Percentiles rank a stretch among this genome's conserved stretches.
phyloP scores from a whole-genome alignment of 129 eudicot genomes.

The Pittosporum tobira region DNA sequence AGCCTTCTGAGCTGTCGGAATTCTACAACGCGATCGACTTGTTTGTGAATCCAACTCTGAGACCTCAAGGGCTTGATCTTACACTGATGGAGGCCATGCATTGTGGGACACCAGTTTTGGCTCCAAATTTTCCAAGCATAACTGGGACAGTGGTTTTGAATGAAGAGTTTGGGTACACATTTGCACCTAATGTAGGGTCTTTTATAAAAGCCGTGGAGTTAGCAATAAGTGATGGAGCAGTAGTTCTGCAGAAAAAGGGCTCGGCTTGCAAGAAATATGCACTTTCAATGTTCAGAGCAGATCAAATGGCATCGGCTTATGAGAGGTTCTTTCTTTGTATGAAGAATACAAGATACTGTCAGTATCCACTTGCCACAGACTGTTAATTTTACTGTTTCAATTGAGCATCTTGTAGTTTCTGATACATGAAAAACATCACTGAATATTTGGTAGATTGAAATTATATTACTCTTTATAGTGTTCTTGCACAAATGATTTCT shows the following conservation, averaged over 20 bases:
- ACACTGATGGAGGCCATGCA: constrained; percentile 29
- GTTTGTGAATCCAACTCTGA: constrained; percentile 29
- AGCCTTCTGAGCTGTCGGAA: constrained; percentile 13
- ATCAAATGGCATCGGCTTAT: constrained; percentile 33
- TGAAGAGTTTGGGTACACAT: constrained; percentile 20
- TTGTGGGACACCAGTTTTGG: constrained; percentile 21
- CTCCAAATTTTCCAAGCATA: constrained; percentile 30
- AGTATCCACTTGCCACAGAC: constrained; percentile 24
- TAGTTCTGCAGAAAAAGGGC: constrained; percentile 7
- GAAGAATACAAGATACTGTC: constrained; percentile 20
- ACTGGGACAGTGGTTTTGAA: constrained; percentile 17
- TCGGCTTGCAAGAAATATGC: constrained; percentile 20
- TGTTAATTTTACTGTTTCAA: background rate
- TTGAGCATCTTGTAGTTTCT: background rate
- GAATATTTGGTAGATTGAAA: background rate
- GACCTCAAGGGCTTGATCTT: constrained; percentile 43
- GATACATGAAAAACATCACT: background rate
- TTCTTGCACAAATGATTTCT: background rate
- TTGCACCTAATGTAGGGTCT: constrained; percentile 20
- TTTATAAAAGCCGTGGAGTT: constrained; percentile 16
- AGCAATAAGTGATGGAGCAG: constrained; percentile 15
- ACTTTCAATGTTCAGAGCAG: constrained; percentile 24
- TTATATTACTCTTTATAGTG: background rate
- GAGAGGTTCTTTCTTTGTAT: constrained; percentile 34
- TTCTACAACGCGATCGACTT: constrained; percentile 25